Evolutionary conservation across 257 asterid species (phyloP).

Genomic region (Cinchona pubescens): DNA sequence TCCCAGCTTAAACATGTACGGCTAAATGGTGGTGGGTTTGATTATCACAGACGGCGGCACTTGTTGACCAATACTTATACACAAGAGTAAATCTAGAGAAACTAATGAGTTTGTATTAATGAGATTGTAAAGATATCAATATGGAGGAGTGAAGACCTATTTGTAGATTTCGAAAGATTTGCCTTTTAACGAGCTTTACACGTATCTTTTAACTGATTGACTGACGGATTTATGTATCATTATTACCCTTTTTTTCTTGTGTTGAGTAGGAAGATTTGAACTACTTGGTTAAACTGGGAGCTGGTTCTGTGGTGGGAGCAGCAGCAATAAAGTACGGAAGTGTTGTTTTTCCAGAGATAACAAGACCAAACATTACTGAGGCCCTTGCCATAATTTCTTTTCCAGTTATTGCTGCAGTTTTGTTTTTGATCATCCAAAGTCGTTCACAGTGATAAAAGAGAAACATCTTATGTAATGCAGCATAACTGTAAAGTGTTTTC

Average conservation of each 20-base stretch:
- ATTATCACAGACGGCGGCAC: too few relatives aligned
- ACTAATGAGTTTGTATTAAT: too few relatives aligned
- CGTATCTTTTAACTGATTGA: too few relatives aligned
- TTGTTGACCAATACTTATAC: too few relatives aligned
- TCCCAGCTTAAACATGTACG: neutral
- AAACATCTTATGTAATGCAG: neutral
- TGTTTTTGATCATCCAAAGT: conserved; percentile 48
- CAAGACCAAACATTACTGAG: conserved; percentile 42
- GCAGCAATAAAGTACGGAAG: conserved; percentile 71
- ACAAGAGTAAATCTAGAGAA: too few relatives aligned
- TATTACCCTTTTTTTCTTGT: too few relatives aligned
- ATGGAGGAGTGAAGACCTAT: too few relatives aligned
- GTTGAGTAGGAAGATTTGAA: conserved; percentile 46
- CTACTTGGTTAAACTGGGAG: conserved; percentile 57
- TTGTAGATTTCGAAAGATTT: too few relatives aligned
- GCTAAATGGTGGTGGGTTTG: too few relatives aligned
- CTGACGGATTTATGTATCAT: too few relatives aligned
- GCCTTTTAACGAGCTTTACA: too few relatives aligned
- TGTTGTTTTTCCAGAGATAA: conserved; percentile 46
- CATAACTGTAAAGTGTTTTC: neutral
- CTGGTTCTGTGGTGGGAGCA: conserved; percentile 54
- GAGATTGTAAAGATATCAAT: too few relatives aligned
- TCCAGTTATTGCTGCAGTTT: conserved; percentile 42
- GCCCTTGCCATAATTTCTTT: conserved; percentile 49
- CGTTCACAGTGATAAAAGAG: conserved; percentile 14